phyloP scores from a whole-genome alignment of 1,284 basidiomycete species.

The Naganishia liquefaciens region DNA sequence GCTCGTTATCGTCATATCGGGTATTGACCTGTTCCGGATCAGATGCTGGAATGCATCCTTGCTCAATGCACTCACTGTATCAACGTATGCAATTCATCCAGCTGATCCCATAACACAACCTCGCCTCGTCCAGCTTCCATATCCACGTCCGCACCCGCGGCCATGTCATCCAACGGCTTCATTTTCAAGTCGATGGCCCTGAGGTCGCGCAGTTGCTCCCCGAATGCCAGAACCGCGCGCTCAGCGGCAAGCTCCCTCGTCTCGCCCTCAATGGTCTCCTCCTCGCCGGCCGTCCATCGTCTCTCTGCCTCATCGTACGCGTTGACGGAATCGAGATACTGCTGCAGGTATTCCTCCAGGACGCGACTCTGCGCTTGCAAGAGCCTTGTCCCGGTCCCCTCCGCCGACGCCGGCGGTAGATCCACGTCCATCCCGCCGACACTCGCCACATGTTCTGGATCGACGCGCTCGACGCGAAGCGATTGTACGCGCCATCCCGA shows the following conservation, averaged over 20 bases:
- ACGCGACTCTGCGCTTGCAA: background rate
- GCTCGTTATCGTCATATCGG: background rate
- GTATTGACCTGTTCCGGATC: background rate
- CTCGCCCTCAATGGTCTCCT: background rate
- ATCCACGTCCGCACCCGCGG: background rate
- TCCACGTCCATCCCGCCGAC: conserved; percentile 15
- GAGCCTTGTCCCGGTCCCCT: background rate
- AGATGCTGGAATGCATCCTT: background rate
- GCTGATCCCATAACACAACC: conserved; percentile 17
- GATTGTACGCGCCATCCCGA: conserved; percentile 7
- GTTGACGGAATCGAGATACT: conserved; percentile 22
- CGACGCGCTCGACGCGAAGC: conserved; percentile 18
- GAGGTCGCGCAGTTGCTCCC: conserved; percentile 9
- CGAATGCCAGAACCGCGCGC: conserved; percentile 16
- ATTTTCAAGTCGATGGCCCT: conserved; percentile 19
- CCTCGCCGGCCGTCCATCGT: background rate
- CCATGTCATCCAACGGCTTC: conserved; percentile 13
- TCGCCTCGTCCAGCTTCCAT: background rate
- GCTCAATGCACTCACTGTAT: background rate
- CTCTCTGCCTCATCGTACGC: conserved; percentile 11
- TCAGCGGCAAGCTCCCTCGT: conserved; percentile 13
- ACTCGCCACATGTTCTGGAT: conserved; percentile 17
- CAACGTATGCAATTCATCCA: conserved; percentile 12
- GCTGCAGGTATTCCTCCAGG: conserved; percentile 5
- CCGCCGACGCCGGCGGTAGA: background rate